Base-by-base conservation (phyloP, 2,329 filamentous ascomycete genomes). In the Incumbomyces lentus region DNA sequence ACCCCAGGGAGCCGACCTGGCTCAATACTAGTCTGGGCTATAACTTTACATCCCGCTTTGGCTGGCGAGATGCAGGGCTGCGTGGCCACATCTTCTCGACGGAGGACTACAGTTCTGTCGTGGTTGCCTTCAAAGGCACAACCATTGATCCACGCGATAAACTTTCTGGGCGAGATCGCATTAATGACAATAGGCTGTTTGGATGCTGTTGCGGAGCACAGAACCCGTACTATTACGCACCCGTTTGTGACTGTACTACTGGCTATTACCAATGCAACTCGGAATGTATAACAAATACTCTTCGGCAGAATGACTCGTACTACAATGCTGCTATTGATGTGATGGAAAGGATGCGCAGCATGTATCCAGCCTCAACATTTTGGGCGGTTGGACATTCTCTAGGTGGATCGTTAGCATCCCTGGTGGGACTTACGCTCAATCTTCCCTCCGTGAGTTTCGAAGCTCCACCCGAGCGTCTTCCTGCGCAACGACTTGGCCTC, bases 151-250 rank as follows among this genome's bases (percentile, higher is more conserved):
- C 52, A 4, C 31, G 46, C 3, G 44, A 53, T 13, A 46, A 46
- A 22, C 43, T 36, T 33, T 45, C 29, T 10, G 44, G 32, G 14
- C 45, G 46, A 18, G 52, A 55, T 40, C 29, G 46, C 2, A 35
- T 54, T 10, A 56, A 55, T 41, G 54, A 55, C 38, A 54, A 55
- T 30, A 44, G 44, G 6, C 47, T 56, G n/a, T 55, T 54, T 47
- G 52, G 52, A 34, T 55, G 52, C 35, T 55, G 53, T 45, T 56
- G 51, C 45, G 51, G 46, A 12, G 42, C 46, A 1, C 53, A 55
- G 35, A 42, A 53, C 30, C 52, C 50, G 17, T 54, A 47, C 38
- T 39, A 40, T 40, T 55, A 53, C 22, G 33, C 47, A 14, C 46
- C 47, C 2, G 53, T 55, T 12, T 55, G 53, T 39, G 35, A 47